phyloP scores from a whole-genome alignment of 1,284 basidiomycete species.

The Puccinia sorghi region DNA sequence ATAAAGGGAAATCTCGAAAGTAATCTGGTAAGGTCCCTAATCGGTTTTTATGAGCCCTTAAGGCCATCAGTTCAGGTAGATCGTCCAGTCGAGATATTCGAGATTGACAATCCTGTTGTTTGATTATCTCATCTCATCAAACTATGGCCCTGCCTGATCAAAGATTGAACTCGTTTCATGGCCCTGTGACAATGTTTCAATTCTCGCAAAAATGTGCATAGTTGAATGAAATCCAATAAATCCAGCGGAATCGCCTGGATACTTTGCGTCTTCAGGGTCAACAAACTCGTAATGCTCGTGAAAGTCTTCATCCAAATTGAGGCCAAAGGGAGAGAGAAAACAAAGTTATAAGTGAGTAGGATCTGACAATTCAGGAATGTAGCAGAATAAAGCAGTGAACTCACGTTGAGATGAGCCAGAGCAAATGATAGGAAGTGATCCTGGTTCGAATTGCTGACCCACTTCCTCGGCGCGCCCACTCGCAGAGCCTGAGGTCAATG shows the following conservation, averaged over 20 bases:
- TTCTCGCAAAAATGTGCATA: conserved; percentile 78
- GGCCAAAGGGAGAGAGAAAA: conserved; percentile 1
- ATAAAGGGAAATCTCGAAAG: conserved; percentile 71
- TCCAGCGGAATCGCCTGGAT: conserved; percentile 87
- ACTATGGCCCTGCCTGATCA: conserved; percentile 73
- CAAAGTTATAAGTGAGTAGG: background rate
- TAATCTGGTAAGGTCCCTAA: conserved; percentile 82
- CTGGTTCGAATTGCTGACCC: conserved; percentile 5
- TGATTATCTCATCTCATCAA: conserved; percentile 80
- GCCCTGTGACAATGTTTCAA: conserved; percentile 89
- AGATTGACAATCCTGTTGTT: conserved; percentile 91
- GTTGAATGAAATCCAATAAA: conserved; percentile 90
- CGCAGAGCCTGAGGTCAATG: conserved; percentile 51
- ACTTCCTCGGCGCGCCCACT: conserved; percentile 23
- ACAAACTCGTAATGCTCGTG: conserved; percentile 78
- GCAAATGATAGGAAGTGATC: conserved; percentile 2
- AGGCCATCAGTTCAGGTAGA: conserved; percentile 70
- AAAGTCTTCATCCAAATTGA: conserved; percentile 67
- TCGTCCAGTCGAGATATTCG: conserved; percentile 77
- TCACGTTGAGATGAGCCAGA: conserved; percentile 39
- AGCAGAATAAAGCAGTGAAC: conserved; percentile 56
- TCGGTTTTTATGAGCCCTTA: conserved; percentile 90
- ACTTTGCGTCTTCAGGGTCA: conserved; percentile 78
- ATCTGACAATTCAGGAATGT: background rate
- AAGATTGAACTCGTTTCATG: conserved; percentile 87